These are phyloP conservation scores for Ganoderma meredithae DNA, from an alignment of 1,284 basidiomycete genomes.

Conservation along the genomic window DNA sequence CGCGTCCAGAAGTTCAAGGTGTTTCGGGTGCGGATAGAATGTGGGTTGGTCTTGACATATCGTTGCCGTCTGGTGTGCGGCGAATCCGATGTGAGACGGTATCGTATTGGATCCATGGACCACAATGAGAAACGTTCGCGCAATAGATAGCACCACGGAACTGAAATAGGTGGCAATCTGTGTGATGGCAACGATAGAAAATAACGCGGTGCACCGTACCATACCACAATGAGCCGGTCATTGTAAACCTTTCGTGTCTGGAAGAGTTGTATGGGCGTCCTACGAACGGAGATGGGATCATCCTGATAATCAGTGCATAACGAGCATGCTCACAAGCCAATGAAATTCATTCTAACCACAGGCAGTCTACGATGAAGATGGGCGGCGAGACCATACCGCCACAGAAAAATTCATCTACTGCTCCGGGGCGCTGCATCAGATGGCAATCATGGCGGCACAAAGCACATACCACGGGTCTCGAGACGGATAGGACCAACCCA, in stretches of 20 bases:
- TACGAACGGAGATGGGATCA: constrained; percentile 4
- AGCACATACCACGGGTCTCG: background rate
- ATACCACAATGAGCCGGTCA: background rate
- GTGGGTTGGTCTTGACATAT: constrained; percentile 4
- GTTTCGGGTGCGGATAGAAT: background rate
- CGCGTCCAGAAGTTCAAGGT: background rate
- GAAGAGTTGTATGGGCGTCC: background rate
- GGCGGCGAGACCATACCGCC: background rate
- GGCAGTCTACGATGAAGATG: background rate
- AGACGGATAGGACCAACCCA: background rate
- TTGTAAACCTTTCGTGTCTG: background rate
- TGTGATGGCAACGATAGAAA: constrained; percentile 8
- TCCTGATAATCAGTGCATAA: constrained; percentile 1
- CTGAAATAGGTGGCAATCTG: background rate
- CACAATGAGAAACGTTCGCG: background rate
- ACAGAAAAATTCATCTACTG: background rate
- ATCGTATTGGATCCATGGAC: background rate
- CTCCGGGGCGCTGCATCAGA: background rate
- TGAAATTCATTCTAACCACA: background rate
- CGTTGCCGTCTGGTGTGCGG: background rate
- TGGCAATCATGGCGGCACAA: background rate
- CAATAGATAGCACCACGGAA: background rate
- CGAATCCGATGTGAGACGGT: background rate
- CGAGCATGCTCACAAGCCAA: background rate
- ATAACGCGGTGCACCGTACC: background rate